Evolutionary conservation across 805 yeast species (phyloP).

Genomic region (Kluyveromyces starmeri): DNA sequence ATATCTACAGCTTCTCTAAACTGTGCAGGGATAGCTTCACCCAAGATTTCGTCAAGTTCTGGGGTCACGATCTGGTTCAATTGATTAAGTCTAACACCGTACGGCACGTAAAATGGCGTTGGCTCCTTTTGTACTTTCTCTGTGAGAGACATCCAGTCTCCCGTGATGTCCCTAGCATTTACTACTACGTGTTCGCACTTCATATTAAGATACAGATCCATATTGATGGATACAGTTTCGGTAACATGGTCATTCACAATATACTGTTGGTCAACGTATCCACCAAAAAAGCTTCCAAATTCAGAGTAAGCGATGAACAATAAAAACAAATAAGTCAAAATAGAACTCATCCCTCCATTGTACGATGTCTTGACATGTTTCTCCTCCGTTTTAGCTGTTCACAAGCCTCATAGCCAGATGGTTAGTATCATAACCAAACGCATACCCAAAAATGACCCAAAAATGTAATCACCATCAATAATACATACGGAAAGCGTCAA

Average conservation of each 20-base stretch:
- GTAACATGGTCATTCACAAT: conserved; percentile 54
- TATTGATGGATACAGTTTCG: conserved; percentile 57
- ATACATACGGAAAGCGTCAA: conserved; percentile 66
- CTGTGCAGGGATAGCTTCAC: conserved; percentile 58
- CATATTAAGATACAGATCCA: conserved; percentile 75
- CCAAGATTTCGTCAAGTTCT: conserved; percentile 56
- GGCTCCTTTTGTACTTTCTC: conserved; percentile 71
- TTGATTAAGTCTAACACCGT: conserved; percentile 36
- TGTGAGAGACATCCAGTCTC: conserved; percentile 69
- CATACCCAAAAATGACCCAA: too few relatives aligned
- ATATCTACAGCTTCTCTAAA: conserved; percentile 38
- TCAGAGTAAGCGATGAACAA: conserved; percentile 74
- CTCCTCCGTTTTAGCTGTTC: conserved; percentile 55
- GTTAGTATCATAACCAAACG: too few relatives aligned
- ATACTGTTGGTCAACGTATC: conserved; percentile 69
- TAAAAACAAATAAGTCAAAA: conserved; percentile 52
- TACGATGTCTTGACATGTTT: conserved; percentile 63
- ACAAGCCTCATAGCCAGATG: background rate
- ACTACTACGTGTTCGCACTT: conserved; percentile 74
- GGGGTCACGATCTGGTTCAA: conserved; percentile 45
- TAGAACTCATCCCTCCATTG: conserved; percentile 69
- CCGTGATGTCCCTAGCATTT: conserved; percentile 67
- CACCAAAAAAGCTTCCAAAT: conserved; percentile 77
- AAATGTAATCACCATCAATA: background rate
- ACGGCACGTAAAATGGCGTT: conserved; percentile 46